A percentile compares a stretch with the other conserved stretches of the same genome.
Evolutionary conservation across 805 yeast species (phyloP).

Genomic region (Metschnikowia henanensis): DNA sequence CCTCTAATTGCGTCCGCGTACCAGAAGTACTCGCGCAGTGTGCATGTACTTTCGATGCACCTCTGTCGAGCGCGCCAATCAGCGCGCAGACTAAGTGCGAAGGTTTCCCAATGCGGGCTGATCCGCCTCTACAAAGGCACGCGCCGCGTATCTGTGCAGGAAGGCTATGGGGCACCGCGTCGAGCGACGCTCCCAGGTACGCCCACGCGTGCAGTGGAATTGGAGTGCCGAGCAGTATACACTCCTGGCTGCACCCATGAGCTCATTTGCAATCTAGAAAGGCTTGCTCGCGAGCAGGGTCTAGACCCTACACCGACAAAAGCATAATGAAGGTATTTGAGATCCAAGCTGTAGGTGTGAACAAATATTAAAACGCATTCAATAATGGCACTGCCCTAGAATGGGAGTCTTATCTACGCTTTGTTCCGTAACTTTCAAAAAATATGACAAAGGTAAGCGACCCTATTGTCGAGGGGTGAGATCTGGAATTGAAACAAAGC

Average conservation of each 20-base stretch:
- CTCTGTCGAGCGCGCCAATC: background rate
- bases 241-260: background rate
- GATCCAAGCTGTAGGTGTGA: no score
- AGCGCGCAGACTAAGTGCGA: background rate
- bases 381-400: no score
- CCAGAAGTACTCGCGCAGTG: background rate
- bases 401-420: no score
- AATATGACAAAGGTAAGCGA: no score
- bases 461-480: no score
- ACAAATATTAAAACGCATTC: no score
- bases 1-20: background rate
- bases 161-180: slow-evolving; percentile 10
- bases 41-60: background rate
- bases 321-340: no score
- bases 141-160: slow-evolving; percentile 7
- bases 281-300: background rate
- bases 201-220: background rate
- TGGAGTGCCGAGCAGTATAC: no score
- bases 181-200: background rate
- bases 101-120: background rate
- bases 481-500: background rate
- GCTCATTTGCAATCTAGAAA: slow-evolving; percentile 1
- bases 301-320: background rate
- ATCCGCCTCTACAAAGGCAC: background rate
- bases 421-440: no score